Evolutionary conservation across 2,329 filamentous ascomycete species (phyloP).

Genomic region (Neopestalotiopsis sp.): DNA sequence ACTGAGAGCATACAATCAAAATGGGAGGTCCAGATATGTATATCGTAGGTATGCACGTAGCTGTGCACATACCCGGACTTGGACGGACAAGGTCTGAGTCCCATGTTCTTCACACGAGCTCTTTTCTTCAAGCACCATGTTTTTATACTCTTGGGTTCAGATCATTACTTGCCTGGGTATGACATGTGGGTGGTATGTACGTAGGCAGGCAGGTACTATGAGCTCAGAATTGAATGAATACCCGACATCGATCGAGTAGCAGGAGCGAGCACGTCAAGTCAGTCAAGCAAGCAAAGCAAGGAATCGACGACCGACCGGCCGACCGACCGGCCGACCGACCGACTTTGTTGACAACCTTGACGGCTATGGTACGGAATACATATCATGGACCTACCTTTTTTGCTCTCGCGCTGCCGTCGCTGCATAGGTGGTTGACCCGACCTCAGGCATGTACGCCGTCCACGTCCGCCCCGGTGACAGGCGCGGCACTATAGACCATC

Average conservation of each 20-base stretch:
- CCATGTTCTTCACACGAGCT: no score
- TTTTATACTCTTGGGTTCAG: no score
- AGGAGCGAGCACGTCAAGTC: neutral
- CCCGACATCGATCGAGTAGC: neutral
- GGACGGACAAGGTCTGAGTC: no score
- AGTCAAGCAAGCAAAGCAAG: neutral
- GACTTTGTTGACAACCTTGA: neutral
- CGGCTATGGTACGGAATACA: neutral
- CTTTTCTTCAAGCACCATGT: no score
- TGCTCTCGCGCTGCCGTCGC: constrained; percentile 6
- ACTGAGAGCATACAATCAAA: no score
- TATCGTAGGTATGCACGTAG: no score
- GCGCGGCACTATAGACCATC: neutral
- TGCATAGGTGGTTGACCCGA: neutral
- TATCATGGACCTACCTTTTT: constrained; percentile 4
- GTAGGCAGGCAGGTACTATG: neutral
- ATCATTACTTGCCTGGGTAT: neutral
- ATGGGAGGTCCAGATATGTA: no score
- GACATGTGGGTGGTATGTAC: neutral
- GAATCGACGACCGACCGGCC: neutral
- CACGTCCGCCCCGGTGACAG: neutral
- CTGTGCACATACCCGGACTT: no score
- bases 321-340: neutral
- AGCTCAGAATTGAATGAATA: no score
- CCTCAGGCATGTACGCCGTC: neutral